Conservation (phyloP, 78 protist species). For the Corallochytrium limacisporum region DNA sequence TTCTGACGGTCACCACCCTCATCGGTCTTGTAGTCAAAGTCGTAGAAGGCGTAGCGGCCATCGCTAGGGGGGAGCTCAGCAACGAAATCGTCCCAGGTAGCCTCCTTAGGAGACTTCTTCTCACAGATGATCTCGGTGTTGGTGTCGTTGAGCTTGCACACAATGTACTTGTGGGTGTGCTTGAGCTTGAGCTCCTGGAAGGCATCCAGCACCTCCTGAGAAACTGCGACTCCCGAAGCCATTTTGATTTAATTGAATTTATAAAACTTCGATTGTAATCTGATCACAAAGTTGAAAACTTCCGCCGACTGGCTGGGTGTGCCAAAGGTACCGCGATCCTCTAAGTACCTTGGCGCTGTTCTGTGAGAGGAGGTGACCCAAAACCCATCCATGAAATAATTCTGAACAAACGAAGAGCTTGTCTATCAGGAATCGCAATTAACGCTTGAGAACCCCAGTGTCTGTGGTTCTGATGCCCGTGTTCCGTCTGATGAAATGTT, state of each 20-base stretch:
- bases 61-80: conserved; percentile 28
- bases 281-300: too few species aligned
- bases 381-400: too few species aligned
- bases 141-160: conserved; percentile 31
- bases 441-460: too few species aligned
- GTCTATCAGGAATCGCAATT: too few species aligned
- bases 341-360: too few species aligned
- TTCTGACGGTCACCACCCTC: conserved; percentile 45
- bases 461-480: too few species aligned
- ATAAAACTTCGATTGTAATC: too few species aligned
- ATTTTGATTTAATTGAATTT: not conserved
- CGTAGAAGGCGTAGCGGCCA: conserved; percentile 57
- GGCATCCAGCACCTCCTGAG: conserved; percentile 9
- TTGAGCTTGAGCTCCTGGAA: conserved; percentile 31
- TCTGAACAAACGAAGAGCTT: too few species aligned
- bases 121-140: conserved; percentile 11
- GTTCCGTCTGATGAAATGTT: too few species aligned
- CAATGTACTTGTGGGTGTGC: not conserved
- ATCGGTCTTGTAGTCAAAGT: conserved; percentile 19
- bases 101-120: not conserved
- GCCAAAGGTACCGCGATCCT: too few species aligned
- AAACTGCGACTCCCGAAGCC: conserved; percentile 40
- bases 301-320: too few species aligned
- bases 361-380: too few species aligned
- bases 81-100: conserved; percentile 39